phyloP scores from a whole-genome alignment of 2,329 filamentous ascomycete species.

The Penicillium decumbens region DNA sequence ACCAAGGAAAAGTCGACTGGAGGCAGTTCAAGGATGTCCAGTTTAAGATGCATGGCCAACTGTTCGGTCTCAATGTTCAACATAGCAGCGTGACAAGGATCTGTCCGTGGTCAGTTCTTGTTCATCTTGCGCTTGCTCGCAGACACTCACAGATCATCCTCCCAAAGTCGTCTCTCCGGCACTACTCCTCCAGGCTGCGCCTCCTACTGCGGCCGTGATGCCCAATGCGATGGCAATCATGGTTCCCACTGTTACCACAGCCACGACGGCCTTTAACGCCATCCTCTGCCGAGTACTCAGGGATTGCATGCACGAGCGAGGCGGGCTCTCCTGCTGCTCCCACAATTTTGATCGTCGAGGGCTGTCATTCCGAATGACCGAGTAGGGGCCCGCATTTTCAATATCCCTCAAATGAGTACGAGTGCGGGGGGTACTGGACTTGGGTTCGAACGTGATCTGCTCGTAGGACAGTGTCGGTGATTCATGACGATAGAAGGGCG shows the following conservation, averaged over 20 bases:
- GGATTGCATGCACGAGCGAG: constrained; percentile 32
- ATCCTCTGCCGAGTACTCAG: constrained; percentile 38
- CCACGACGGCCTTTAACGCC: constrained; percentile 38
- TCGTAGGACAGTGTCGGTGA: constrained; percentile 27
- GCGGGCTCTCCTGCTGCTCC: constrained; percentile 30
- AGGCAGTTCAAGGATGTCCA: background rate
- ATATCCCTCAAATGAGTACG: constrained; percentile 27
- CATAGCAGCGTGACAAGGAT: background rate
- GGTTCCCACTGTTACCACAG: constrained; percentile 39
- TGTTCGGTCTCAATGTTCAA: background rate
- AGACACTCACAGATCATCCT: constrained; percentile 14
- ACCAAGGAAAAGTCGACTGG: background rate
- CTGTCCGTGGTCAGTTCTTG: constrained; percentile 1
- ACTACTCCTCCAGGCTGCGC: constrained; percentile 42
- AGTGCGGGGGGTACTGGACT: constrained; percentile 10
- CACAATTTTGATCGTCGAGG: constrained; percentile 33
- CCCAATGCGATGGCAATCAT: constrained; percentile 46
- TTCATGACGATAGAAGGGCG: constrained; percentile 44
- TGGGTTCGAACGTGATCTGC: constrained; percentile 25
- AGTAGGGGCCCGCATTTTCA: constrained; percentile 28
- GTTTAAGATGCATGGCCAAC: background rate
- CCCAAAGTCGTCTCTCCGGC: constrained; percentile 28
- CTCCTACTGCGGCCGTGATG: constrained; percentile 42
- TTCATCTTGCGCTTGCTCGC: background rate
- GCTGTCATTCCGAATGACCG: constrained; percentile 15